Evolutionary conservation across 495 filamentous ascomycete species (phyloP), one percentile per base, ranked within the genome.

Genomic region (Aspergillus sclerotioniger): DNA sequence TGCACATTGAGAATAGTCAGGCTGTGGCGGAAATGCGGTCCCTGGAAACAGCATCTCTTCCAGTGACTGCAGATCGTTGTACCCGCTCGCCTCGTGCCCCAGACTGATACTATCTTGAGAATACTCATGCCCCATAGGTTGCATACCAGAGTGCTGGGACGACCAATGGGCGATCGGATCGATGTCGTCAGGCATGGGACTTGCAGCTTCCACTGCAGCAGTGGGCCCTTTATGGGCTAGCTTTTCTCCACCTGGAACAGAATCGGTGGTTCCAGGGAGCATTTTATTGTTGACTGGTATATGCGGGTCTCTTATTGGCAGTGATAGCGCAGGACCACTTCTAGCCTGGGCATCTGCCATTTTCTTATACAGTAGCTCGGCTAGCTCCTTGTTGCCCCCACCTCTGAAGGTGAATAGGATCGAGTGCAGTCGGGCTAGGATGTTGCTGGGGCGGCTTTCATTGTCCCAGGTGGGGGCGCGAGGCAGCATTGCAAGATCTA

Each of bases 331-430:
- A 15, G 55, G 48, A 0, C 53, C 52, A 31, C 37, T 58, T 33
- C 51, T 41, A 16, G 21, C 51, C 17, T 66, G 57, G 9, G 60
- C 60, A 0, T 60, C 50, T 3, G 65, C 61, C 51, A 74, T 71
- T 31, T 73, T 71, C n/a, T 59, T 57, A 15, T 65, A 60, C 20
- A 76, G 56, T 31, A 68, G 60, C 2, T 62, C 57, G 19, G 64
- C 58, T 7, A 76, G 60, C 19, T 61, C 61, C 39, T 62, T 69
- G 53, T 75, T 73, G 2, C 68, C 72, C 0, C 71, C 72, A 12
- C 71, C 66, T 0, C 62, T 69, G 28, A 69, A 68, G 3, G 68
- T 65, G 1, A 57, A 57, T 1, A 76, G 61, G 1, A 75, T 72
- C 4, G 62, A 63, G 37, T 72, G 71, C 15, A 76, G 58, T 6